phyloP scores from a whole-genome alignment of 495 filamentous ascomycete genomes.

The Pseudotulostoma volvatum region DNA sequence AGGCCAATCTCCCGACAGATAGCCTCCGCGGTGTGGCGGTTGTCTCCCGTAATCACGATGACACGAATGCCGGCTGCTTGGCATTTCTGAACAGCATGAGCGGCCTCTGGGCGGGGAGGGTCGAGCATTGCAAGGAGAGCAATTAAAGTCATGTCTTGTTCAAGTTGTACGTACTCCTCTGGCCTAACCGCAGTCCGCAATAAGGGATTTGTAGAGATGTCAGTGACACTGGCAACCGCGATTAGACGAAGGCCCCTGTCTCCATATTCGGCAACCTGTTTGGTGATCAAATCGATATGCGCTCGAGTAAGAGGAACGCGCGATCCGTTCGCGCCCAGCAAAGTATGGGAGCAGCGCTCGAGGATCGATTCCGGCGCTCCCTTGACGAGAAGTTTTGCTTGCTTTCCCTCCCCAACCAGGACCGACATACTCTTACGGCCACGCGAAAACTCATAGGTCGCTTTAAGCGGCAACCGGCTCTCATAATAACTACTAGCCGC shows the following conservation, averaged over 20 bases:
- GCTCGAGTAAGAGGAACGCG: constrained; percentile 51
- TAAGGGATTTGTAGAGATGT: constrained; percentile 52
- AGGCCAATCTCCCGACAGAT: constrained; percentile 96
- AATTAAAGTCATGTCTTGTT: constrained; percentile 85
- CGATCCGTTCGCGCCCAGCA: constrained; percentile 61
- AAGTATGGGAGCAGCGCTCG: constrained; percentile 68
- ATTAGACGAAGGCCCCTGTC: constrained; percentile 90
- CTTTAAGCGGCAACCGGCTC: constrained; percentile 49
- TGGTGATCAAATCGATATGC: constrained; percentile 47
- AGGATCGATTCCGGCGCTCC: constrained; percentile 89
- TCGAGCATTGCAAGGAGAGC: constrained; percentile 96
- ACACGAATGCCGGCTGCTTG: constrained; percentile 88
- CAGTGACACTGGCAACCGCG: constrained; percentile 67
- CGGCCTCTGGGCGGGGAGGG: constrained; percentile 89
- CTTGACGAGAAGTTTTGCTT: constrained; percentile 81
- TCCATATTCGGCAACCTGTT: constrained; percentile 76
- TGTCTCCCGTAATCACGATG: constrained; percentile 96
- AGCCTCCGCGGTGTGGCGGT: constrained; percentile 90
- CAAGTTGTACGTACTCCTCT: constrained; percentile 66
- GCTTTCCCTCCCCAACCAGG: constrained; percentile 48
- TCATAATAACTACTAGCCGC: constrained; percentile 76
- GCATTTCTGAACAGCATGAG: constrained; percentile 72
- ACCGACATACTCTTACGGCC: constrained; percentile 99
- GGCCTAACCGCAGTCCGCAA: constrained; percentile 62
- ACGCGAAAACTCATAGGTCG: constrained; percentile 93